These are phyloP conservation scores for Beauveria varroae DNA, from an alignment of 2,329 filamentous ascomycete species.

Conservation along the genomic window DNA sequence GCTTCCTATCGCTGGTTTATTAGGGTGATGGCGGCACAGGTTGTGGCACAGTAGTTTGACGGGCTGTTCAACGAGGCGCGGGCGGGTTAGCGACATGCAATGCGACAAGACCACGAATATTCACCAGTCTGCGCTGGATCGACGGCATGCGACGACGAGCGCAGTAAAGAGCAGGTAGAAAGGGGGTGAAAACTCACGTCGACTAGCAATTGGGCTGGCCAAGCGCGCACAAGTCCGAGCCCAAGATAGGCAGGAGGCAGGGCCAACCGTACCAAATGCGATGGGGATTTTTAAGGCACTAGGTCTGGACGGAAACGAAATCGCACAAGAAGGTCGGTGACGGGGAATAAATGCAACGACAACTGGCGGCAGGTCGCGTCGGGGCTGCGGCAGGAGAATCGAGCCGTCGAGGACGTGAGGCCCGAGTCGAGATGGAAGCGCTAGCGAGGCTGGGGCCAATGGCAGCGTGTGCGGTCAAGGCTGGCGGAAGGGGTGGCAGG, in stretches of 20 bases:
- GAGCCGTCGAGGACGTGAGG: neutral
- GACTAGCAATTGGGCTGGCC: constrained; percentile 8
- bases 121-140: neutral
- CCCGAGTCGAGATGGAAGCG: neutral
- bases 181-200: constrained; percentile 6
- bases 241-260: constrained; percentile 4
- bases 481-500: neutral
- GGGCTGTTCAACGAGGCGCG: neutral
- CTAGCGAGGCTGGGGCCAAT: constrained; percentile 3
- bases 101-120: neutral
- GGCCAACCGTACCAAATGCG: constrained; percentile 9
- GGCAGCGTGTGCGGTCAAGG: constrained; percentile 4
- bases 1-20: constrained; percentile 24
- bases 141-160: neutral
- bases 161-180: neutral
- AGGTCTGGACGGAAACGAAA: neutral
- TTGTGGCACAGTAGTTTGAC: constrained; percentile 24
- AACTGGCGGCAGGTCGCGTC: neutral
- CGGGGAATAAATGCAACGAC: neutral
- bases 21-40: constrained; percentile 20
- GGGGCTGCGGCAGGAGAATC: neutral
- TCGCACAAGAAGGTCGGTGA: neutral
- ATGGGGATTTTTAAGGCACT: neutral
- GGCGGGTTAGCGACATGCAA: neutral
- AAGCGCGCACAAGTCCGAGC: constrained; percentile 9